Conservation (phyloP, 306 rosid genomes). For the Medicago arabica region DNA sequence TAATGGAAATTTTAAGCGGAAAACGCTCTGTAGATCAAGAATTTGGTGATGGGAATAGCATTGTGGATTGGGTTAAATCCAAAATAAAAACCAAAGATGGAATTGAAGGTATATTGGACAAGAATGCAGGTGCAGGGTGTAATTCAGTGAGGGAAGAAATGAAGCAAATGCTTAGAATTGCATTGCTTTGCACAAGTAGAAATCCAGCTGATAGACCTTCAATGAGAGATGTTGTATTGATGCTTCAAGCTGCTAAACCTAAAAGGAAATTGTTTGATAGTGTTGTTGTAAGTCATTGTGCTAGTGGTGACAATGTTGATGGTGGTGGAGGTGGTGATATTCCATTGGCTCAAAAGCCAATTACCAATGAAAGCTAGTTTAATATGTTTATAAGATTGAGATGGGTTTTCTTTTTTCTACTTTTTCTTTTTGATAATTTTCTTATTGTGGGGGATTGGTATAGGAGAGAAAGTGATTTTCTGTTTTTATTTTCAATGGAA, state of each 20-base stretch:
- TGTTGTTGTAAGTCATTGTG: too few relatives aligned
- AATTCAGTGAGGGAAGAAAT: conserved; percentile 71
- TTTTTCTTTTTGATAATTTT: conserved; percentile 19
- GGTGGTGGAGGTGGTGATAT: conserved; percentile 42
- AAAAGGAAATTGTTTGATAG: too few relatives aligned
- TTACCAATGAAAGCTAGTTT: conserved; percentile 57
- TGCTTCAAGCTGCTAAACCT: conserved; percentile 58
- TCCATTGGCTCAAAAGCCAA: conserved; percentile 59
- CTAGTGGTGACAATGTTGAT: too few relatives aligned
- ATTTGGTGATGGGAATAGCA: conserved; percentile 88
- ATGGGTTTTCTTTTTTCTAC: conserved; percentile 15
- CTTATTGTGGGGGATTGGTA: conserved; percentile 96
- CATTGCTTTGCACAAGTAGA: conserved; percentile 81
- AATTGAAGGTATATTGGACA: conserved; percentile 60
- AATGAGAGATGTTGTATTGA: conserved; percentile 89
- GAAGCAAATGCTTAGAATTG: conserved; percentile 82
- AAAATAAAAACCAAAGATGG: conserved; percentile 67
- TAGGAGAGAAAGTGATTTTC: conserved; percentile 75
- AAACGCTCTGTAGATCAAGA: conserved; percentile 69
- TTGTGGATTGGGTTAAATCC: conserved; percentile 82
- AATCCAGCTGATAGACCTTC: conserved; percentile 85
- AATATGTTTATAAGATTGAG: conserved; percentile 43
- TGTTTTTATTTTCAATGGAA: conserved; percentile 54
- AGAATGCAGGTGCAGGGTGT: conserved; percentile 74
- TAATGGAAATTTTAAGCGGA: conserved; percentile 80